Conservation (phyloP, 768 basidiomycete genomes). For the Rickenella mellea region DNA sequence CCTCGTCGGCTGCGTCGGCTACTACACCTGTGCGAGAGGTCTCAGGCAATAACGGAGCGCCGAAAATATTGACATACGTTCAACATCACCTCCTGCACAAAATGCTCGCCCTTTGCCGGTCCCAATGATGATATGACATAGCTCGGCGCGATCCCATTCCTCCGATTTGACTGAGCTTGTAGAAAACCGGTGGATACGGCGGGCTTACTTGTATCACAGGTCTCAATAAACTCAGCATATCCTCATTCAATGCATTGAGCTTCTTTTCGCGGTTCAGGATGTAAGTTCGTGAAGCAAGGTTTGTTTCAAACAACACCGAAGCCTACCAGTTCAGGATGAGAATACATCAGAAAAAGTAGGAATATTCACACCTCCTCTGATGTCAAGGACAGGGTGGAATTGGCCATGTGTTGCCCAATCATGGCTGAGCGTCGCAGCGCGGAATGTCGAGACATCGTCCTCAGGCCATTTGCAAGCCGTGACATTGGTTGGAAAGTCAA, state of each 20-base stretch:
- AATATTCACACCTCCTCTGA: slow-evolving; percentile 8
- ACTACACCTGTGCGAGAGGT: slow-evolving; percentile 40
- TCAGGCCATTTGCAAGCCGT: slow-evolving; percentile 8
- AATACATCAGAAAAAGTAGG: not conserved
- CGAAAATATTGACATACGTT: slow-evolving; percentile 40
- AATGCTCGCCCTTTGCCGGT: slow-evolving; percentile 70
- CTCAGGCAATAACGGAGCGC: slow-evolving; percentile 1
- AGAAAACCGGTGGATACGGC: not conserved
- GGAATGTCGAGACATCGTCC: slow-evolving; percentile 15
- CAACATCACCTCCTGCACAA: slow-evolving; percentile 93
- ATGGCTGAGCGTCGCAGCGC: slow-evolving; percentile 13
- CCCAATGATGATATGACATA: slow-evolving; percentile 66
- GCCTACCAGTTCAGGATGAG: slow-evolving; percentile 11
- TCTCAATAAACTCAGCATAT: slow-evolving; percentile 65
- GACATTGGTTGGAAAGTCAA: too few relatives aligned
- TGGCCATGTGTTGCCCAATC: slow-evolving; percentile 17
- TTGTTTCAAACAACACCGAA: slow-evolving; percentile 62
- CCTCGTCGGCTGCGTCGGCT: slow-evolving; percentile 34
- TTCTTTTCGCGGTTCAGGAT: slow-evolving; percentile 73
- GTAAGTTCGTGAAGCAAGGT: slow-evolving; percentile 53
- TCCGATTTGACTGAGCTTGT: slow-evolving; percentile 17
- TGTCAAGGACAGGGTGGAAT: slow-evolving; percentile 2
- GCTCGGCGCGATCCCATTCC: slow-evolving; percentile 69
- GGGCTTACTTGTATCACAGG: slow-evolving; percentile 65
- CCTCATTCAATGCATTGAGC: slow-evolving; percentile 72